phyloP scores from a whole-genome alignment of 805 yeast genomes.

The Pichia heedii region DNA sequence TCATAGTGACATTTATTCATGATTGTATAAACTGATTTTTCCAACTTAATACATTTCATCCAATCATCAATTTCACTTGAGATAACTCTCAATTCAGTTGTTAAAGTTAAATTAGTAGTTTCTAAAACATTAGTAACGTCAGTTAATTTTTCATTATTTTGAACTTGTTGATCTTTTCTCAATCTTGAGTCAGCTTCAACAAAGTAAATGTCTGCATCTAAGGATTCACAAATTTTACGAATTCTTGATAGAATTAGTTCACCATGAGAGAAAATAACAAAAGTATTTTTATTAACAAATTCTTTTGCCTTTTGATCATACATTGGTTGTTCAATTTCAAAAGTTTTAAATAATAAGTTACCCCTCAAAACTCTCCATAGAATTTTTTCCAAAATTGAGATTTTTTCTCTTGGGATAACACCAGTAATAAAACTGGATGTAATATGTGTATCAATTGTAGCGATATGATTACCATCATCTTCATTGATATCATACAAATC shows the following conservation, averaged over 20 bases:
- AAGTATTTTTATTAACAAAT: constrained; percentile 64
- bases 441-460: neutral
- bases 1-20: constrained; percentile 65
- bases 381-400: constrained; percentile 67
- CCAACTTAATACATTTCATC: constrained; percentile 46
- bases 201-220: constrained; percentile 71
- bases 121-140: constrained; percentile 43
- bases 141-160: constrained; percentile 41
- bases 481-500: constrained; percentile 22
- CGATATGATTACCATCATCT: constrained; percentile 18
- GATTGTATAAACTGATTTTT: constrained; percentile 47
- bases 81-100: constrained; percentile 57
- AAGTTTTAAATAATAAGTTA: constrained; percentile 68
- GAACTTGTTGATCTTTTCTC: constrained; percentile 31
- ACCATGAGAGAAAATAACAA: constrained; percentile 91
- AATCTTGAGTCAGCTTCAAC: constrained; percentile 38
- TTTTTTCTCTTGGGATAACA: constrained; percentile 64
- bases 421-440: constrained; percentile 59
- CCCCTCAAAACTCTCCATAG: constrained; percentile 93
- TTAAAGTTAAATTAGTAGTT: constrained; percentile 43
- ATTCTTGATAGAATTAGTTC: constrained; percentile 60
- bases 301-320: constrained; percentile 52
- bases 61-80: constrained; percentile 52
- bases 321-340: constrained; percentile 61
- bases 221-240: constrained; percentile 76